Evolutionary conservation across 2,329 filamentous ascomycete species (phyloP), one percentile per base, ranked within the genome.

Genomic region (Fonsecaea nubica): DNA sequence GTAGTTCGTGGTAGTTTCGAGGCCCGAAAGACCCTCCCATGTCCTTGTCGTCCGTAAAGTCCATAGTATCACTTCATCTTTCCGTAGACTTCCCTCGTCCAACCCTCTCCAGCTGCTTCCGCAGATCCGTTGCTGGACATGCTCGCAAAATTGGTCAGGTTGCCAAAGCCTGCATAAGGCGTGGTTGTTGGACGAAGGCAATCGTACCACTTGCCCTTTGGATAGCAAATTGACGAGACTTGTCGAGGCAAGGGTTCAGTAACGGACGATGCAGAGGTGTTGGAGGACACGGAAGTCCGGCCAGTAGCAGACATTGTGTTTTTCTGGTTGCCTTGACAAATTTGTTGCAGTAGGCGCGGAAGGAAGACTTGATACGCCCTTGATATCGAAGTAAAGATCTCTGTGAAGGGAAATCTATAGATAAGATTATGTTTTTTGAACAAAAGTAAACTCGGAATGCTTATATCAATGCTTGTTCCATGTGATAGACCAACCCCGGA

Each of bases 201-300:
- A 58, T 68, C 66, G 54, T 68, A 68, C 62, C 66, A 65, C 35
- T 68, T 68, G 62, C 66, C 62, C 59, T 68, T 65, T 18, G 66
- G 66, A 15, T 61, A 57, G 36, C 66, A 68, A 38, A 68, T 36
- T 15, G 58, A 65, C 3, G 58, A 60, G 36, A 65, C 62, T 35
- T 54, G 57, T 8, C 57, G 56, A 10, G 56, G 50, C 30, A 50
- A 18, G 36, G 64, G 48, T 48, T 57, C 42, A 38, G 55, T 54
- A 18, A 62, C 38, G 38, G 63, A 57, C 30, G 48, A 38, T 10
- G 32, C 21, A 15, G 54, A 52, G 36, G 40, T 21, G 42, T 58
- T 30, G 48, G 35, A 50, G 12, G 56, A 64, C 6, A 40, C 30
- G 3, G 65, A 64, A 18, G 42, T 53, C 4, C 55, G 42, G 36